Base-by-base conservation (phyloP, 352 stramenopile genomes). In the Phytophthora lateralis region DNA sequence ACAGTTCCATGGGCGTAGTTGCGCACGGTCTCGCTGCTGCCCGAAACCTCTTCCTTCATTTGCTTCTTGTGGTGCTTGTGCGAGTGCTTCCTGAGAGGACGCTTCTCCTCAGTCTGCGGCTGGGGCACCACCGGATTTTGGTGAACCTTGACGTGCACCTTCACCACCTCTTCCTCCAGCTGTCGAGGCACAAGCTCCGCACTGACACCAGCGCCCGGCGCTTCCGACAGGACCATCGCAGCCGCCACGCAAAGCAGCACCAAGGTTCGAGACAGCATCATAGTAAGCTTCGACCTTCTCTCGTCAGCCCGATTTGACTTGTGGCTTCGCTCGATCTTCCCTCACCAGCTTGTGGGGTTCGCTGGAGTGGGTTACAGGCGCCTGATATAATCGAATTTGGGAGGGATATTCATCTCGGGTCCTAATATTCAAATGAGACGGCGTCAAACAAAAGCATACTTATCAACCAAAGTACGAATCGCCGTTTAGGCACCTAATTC, bases 181-280 rank as follows among this genome's bases (percentile, higher is more conserved):
- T 70, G 47, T 21, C 67, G 63, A 30, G 49, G 6, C 2, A 49
- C 49, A 14, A 74, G 24, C 24, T 61, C 62, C 14, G 62, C 58
- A 11, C 45, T 15, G 30, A 78, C 75, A 44, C 65, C 57, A 8
- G 42, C 21, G 6, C 29, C 26, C 10, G 55, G 41, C 14, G 12
- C 48, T 5, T 50, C 42, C 10, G 48, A 66, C 37, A 82, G 67
- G 30, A 75, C 21, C 18, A 71, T 44, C 11, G 55, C 72, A 18
- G 70, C 56, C 6, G 58, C 59, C 37, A 79, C 60, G 44, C 72
- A 82, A 41, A 84, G 37, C 54, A 87, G 24, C 39, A 70, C 44
- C 32, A 80, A 34, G 24, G 41, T 41, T 63, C 69, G 61, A 69
- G 74, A 67, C 24, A 83, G 39, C 29, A 84, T 52, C 72, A 84